These are phyloP conservation scores for Acarospora socialis DNA, from an alignment of 2,329 filamentous ascomycete species.

Conservation along the genomic window DNA sequence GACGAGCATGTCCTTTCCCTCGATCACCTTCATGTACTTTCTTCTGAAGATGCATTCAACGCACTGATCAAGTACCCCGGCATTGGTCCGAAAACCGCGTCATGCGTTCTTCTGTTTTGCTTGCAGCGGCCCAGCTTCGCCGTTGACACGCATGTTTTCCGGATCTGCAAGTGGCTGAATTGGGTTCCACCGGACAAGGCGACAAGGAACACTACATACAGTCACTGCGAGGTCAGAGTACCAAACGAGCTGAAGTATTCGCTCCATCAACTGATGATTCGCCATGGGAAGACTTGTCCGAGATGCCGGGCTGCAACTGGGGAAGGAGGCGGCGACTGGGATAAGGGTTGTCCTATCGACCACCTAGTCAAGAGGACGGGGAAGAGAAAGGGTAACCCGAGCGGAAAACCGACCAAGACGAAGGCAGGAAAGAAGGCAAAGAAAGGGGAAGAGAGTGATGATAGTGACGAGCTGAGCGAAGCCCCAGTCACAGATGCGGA, in stretches of 20 bases:
- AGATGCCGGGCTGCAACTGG: conserved; percentile 48
- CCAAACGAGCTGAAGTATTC: conserved; percentile 50
- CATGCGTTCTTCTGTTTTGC: conserved; percentile 51
- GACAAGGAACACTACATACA: conserved; percentile 39
- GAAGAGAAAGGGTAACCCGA: conserved; percentile 30
- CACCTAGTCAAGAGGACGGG: conserved; percentile 45
- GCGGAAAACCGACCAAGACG: conserved; percentile 2
- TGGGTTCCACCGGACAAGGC: conserved; percentile 42
- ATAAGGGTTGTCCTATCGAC: conserved; percentile 49
- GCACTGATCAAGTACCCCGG: conserved; percentile 45
- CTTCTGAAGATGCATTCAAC: conserved; percentile 42
- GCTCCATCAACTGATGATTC: conserved; percentile 47
- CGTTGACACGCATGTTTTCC: conserved; percentile 53
- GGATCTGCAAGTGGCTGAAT: conserved; percentile 45
- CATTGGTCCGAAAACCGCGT: conserved; percentile 52
- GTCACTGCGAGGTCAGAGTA: conserved; percentile 45
- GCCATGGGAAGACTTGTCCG: conserved; percentile 47
- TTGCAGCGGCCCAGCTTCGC: conserved; percentile 49
- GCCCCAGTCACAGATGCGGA: conserved; percentile 7
- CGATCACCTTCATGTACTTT: conserved; percentile 44
- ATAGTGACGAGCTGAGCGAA: conserved; percentile 2
- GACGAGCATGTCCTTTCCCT: conserved; percentile 49
- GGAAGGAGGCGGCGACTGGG: conserved; percentile 47
- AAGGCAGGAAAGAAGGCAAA: conserved; percentile 8
- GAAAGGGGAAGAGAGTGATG: conserved; percentile 16